Evolutionary conservation across 257 asterid genomes (phyloP), one percentile per base, ranked within the genome.

Genomic region (Leonotis leonurus): DNA sequence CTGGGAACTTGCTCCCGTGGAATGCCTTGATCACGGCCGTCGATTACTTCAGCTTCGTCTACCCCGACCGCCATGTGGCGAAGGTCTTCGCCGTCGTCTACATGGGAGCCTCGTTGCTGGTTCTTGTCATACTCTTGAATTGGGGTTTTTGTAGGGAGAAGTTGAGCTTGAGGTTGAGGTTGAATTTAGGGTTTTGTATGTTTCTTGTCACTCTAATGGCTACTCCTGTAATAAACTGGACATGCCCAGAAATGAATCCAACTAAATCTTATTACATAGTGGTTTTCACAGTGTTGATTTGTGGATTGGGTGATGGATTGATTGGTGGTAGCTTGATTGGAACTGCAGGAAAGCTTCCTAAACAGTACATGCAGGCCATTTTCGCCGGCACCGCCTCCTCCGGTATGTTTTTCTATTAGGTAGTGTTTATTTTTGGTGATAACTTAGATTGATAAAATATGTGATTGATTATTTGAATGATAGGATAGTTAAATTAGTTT

Each of bases 341-440:
- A 33, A 72, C 83, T 3, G 95, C 95, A 1, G 94, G 90, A 8
- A 80, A 75, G 67, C 63, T 86, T 58, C 96, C 96, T 0, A 84
- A 82, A 62, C 78, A 82, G 49, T 89, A 89, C 56, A 89, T 89
- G 96, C 96, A 89, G 62, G 96, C 94, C 6, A 71, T 89, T 52
- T 82, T 89, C 49, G 96, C 93, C 1, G 96, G 96, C 50, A 83
- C 93, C 24, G 95, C 96, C 51, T 82, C 94, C 32, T 86, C 96
- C n/a, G 96, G 96, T 89, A 81, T 8, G 63, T 66, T 27, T 37
- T 7, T 17, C 6, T 0, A 41, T 41, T 22, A 3, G 3, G 20
- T 5, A 43, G n/a, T n/a, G n/a, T n/a, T n/a, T n/a, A n/a, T n/a
- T n/a, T n/a, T n/a, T n/a, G n/a, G n/a, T n/a, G n/a, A n/a, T n/a